These are phyloP conservation scores for Nicotiana attenuata DNA, from an alignment of 257 asterid species.

Conservation along the genomic window DNA sequence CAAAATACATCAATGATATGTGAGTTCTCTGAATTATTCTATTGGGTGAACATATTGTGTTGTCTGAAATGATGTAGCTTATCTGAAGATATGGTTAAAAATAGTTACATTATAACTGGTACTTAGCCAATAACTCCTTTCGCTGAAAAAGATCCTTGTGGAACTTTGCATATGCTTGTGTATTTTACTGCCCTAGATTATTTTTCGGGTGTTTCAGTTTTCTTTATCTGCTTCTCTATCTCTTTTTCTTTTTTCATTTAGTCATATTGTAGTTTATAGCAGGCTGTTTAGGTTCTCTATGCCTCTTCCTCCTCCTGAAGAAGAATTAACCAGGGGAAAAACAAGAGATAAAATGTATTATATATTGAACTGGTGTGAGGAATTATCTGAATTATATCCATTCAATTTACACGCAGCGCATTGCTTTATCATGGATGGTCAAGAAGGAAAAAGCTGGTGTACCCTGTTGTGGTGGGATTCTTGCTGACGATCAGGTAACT, in stretches of 20 bases:
- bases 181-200: no score
- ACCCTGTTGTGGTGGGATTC: constrained; percentile 96
- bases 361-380: not conserved
- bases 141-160: no score
- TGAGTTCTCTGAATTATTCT: not conserved
- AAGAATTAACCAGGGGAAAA: not conserved
- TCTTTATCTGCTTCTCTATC: no score
- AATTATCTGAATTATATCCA: constrained; percentile 17
- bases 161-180: no score
- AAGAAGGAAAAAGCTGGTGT: constrained; percentile 78
- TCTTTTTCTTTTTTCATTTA: no score
- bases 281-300: not conserved
- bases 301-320: not conserved
- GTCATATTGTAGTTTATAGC: not conserved
- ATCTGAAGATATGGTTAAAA: no score
- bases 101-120: no score
- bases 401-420: constrained; percentile 50
- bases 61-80: not conserved
- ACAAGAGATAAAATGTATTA: not conserved
- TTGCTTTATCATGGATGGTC: constrained; percentile 98
- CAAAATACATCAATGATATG: not conserved
- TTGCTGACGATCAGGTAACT: constrained; percentile 98
- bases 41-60: not conserved
- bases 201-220: no score
- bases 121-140: no score